Evolutionary conservation across 345 rosid genomes (phyloP), one percentile per base, ranked within the genome.

Genomic region (Pseudoturritis turrita): DNA sequence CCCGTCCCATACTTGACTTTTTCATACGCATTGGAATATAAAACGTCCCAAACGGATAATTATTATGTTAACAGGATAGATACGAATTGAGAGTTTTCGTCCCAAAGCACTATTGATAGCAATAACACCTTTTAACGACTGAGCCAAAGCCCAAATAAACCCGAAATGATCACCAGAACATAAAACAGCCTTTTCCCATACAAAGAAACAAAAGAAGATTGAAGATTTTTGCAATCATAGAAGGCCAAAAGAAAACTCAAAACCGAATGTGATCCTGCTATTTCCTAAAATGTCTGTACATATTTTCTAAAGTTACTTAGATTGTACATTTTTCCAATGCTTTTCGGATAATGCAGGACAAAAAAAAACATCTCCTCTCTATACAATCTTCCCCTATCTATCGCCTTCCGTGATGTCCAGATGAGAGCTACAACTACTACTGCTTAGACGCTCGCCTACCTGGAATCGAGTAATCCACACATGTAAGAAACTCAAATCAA

Each of bases 361-460:
- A 29, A n/a, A 44, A 61, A 62, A 23, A 65, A 75, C 51, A 54
- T 63, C 11, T 22, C 22, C 39, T 52, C 37, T 31, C 75, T 76
- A 39, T 76, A 76, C 79, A 76, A 76, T 69, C 56, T 44, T 41
- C 56, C 25, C 39, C 64, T 61, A 54, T 58, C 60, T 54, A 61
- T 69, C 33, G 6, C 52, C 64, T 28, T 25, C 51, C 52, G 4
- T 62, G 23, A 47, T 33, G 23, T 33, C 50, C 25, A 41, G 64
- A 54, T 28, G 39, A 51, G 57, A 60, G 63, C 36, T 52, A 69
- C 70, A 35, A 75, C 70, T 62, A 45, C 65, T 14, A 36, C 59
- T 25, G 50, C 74, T 37, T 68, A 43, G 49, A 62, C 33, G 7
- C 57, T 70, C 66, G 53, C 45, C 61, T 76, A 69, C 66, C 79